A percentile compares a stretch with the other conserved stretches of the same genome.
Evolutionary conservation across 2,329 filamentous ascomycete species (phyloP).

Genomic region (Zymoseptoria ardabiliae): DNA sequence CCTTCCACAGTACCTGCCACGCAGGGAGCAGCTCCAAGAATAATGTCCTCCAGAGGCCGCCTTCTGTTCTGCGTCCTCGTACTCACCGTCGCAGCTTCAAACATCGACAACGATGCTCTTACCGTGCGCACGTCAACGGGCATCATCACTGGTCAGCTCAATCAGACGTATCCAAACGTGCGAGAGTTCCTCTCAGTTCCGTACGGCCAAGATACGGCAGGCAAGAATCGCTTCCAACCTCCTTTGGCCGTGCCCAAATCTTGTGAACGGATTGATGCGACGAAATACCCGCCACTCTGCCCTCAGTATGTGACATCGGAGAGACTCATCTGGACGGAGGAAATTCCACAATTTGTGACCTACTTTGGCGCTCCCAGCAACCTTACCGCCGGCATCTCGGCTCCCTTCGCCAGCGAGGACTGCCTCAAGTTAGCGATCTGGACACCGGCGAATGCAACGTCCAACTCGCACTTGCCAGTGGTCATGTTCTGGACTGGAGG

Average conservation of each 20-base stretch:
- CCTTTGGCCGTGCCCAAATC: neutral
- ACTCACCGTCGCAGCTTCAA: neutral
- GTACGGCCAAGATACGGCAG: constrained; percentile 9
- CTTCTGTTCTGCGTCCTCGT: neutral
- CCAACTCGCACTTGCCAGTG: constrained; percentile 33
- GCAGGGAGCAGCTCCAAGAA: neutral
- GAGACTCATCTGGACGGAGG: constrained; percentile 24
- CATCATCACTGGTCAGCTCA: neutral
- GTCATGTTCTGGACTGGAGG: constrained; percentile 43
- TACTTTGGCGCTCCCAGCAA: constrained; percentile 3
- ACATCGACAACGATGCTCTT: neutral
- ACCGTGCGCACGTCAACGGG: neutral
- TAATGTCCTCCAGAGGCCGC: neutral
- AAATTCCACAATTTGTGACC: constrained; percentile 10
- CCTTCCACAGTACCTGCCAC: neutral
- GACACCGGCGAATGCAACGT: constrained; percentile 29
- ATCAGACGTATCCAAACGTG: constrained; percentile 1
- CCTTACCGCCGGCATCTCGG: constrained; percentile 4
- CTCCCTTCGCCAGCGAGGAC: constrained; percentile 26
- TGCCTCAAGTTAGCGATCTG: constrained; percentile 43
- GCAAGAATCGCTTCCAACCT: constrained; percentile 10
- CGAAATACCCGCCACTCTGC: constrained; percentile 18
- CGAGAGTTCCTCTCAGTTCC: constrained; percentile 10
- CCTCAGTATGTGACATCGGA: constrained; percentile 30
- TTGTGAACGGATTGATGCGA: neutral